Base-by-base conservation (phyloP, 176 grass and related monocot genomes). In the Eleusine coracana region DNA sequence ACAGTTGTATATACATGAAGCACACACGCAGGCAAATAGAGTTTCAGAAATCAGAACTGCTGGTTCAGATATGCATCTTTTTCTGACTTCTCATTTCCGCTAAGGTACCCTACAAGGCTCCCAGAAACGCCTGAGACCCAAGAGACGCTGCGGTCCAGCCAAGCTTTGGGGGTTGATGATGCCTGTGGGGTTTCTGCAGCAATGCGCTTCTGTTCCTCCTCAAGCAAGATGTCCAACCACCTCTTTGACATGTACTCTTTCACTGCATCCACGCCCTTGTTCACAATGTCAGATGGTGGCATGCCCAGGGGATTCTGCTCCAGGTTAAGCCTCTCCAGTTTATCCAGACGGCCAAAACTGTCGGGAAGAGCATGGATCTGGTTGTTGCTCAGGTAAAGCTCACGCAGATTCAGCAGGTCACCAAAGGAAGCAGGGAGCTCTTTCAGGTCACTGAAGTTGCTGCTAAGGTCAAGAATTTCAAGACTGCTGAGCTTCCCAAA, bases 311-410 rank as follows among this genome's bases (percentile, higher is more conserved):
- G 96, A 68, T 96, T 99, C 67, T 99, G 90, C 5, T 96, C 96
- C 63, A 99, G 78, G 68, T 94, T 96, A n/a, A 99, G 83, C 89
- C 93, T 93, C 68, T 86, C 89, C 17, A 99, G 65, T 76, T 96
- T 96, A 45, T 93, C 87, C 20, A 96, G 73, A 29, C 80, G 79
- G 17, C 89, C 91, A 77, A 99, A 99, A 29, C 48, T 94, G 68
- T 93, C 91, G 3, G 93, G 96, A 40, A 99, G 87, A 71, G 76
- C 85, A 84, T 88, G 96, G 37, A 99, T 96, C 70, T 96, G 96
- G 71, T 96, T 99, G 77, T 99, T 99, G 89, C 93, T 99, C 41
- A 99, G 85, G 52, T 99, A 89, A 71, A 99, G 87, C 54, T 99
- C 92, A 20, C 72, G 90, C 29, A 99, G 81, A 84, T 88, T 99